Percentiles rank a stretch among this genome's conserved stretches.
Evolutionary conservation across 148 eudicot genomes (phyloP).

Genomic region (Vaccinium vitisidaea): DNA sequence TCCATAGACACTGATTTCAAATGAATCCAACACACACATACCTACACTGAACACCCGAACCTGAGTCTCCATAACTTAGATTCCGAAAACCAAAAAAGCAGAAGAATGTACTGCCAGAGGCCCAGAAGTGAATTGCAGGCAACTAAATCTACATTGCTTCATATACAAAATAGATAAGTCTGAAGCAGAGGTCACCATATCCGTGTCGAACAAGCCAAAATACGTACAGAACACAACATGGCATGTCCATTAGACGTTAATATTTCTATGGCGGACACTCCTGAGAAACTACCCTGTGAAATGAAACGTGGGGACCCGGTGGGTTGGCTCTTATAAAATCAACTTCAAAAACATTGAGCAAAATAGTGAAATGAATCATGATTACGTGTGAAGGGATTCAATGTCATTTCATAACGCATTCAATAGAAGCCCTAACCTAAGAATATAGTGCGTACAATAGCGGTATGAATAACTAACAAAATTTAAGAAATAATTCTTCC

Average conservation of each 20-base stretch:
- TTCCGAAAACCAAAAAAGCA: not conserved
- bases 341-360: not conserved
- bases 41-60: no score
- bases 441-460: not conserved
- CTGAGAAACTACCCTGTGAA: not conserved
- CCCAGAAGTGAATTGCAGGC: not conserved
- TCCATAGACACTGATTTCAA: no score
- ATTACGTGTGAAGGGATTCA: not conserved
- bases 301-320: not conserved
- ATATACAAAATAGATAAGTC: not conserved
- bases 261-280: not conserved
- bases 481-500: not conserved
- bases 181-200: not conserved
- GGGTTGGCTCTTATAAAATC: not conserved
- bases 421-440: not conserved
- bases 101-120: not conserved
- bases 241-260: not conserved
- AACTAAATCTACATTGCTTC: not conserved
- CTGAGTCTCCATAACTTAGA: no score
- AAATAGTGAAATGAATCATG: not conserved
- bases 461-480: not conserved
- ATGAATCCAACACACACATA: no score
- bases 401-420: not conserved
- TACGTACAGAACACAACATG: not conserved
- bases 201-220: not conserved